Evolutionary conservation across 306 rosid genomes (phyloP).

Genomic region (Castanea crenata): DNA sequence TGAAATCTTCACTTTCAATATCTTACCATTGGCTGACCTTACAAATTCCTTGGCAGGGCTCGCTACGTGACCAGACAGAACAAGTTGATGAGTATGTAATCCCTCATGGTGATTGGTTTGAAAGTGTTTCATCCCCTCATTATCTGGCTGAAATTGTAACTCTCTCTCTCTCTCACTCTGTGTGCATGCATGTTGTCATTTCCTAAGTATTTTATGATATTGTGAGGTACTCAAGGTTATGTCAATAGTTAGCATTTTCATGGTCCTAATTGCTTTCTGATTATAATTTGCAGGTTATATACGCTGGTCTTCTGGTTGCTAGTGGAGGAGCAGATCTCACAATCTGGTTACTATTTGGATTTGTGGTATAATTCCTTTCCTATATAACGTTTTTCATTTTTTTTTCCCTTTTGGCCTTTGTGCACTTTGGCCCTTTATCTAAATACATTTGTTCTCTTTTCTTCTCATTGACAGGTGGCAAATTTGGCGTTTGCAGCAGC

Average conservation of each 20-base stretch:
- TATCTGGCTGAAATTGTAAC: conserved; percentile 88
- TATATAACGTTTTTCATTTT: neutral
- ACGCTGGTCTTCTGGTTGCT: conserved; percentile 70
- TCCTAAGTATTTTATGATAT: neutral
- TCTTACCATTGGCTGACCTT: conserved; percentile 19
- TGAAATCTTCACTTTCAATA: neutral
- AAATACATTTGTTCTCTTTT: neutral
- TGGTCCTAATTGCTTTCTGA: neutral
- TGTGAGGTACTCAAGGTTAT: neutral
- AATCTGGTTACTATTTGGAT: conserved; percentile 71
- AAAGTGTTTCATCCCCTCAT: conserved; percentile 78
- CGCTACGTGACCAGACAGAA: conserved; percentile 47
- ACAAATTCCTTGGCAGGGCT: conserved; percentile 58
- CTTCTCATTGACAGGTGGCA: conserved; percentile 48
- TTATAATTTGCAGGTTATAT: conserved; percentile 59
- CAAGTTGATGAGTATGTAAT: conserved; percentile 61
- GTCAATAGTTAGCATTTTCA: neutral
- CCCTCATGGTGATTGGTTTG: conserved; percentile 89
- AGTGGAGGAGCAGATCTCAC: conserved; percentile 80
- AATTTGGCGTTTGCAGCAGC: conserved; percentile 71
- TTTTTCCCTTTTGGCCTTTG: neutral
- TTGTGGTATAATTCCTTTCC: conserved; percentile 58
- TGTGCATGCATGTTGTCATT: neutral
- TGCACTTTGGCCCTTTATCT: conserved; percentile 3
- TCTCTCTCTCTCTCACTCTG: neutral